Evolutionary conservation across 805 yeast genomes (phyloP).

Genomic region (Kregervanrija pseudodelftensis): DNA sequence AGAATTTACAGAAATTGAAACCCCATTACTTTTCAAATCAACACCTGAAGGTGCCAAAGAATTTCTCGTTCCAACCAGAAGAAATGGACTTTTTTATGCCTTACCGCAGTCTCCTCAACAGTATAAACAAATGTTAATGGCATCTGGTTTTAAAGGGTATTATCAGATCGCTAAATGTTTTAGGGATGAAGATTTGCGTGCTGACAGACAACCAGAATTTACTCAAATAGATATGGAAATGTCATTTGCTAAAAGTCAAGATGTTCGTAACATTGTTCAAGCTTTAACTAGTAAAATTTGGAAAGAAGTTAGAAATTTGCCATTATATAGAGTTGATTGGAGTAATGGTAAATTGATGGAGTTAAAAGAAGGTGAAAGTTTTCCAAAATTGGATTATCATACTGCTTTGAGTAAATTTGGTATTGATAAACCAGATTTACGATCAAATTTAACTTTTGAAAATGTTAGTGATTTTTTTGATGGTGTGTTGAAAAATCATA

Average conservation of each 20-base stretch:
- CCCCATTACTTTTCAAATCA: conserved; percentile 87
- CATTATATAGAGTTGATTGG: conserved; percentile 31
- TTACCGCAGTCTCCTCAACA: conserved; percentile 98
- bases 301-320: conserved; percentile 36
- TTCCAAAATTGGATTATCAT: conserved; percentile 49
- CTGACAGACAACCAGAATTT: conserved; percentile 96
- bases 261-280: conserved; percentile 63
- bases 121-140: conserved; percentile 90
- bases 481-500: conserved; percentile 22
- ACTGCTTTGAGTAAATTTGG: conserved; percentile 75
- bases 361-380: conserved; percentile 16
- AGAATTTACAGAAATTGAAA: conserved; percentile 77
- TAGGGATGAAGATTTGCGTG: conserved; percentile 90
- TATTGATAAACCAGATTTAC: conserved; percentile 89
- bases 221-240: conserved; percentile 96
- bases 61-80: conserved; percentile 86
- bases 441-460: conserved; percentile 48
- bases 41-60: conserved; percentile 99
- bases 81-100: conserved; percentile 61
- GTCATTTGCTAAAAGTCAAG: conserved; percentile 66
- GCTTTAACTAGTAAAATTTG: conserved; percentile 49
- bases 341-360: conserved; percentile 26
- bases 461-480: conserved; percentile 39
- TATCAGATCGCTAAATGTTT: conserved; percentile 92
- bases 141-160: conserved; percentile 81